Base-by-base conservation (phyloP, 2,329 filamentous ascomycete genomes). In the Thelonectria rubi region DNA sequence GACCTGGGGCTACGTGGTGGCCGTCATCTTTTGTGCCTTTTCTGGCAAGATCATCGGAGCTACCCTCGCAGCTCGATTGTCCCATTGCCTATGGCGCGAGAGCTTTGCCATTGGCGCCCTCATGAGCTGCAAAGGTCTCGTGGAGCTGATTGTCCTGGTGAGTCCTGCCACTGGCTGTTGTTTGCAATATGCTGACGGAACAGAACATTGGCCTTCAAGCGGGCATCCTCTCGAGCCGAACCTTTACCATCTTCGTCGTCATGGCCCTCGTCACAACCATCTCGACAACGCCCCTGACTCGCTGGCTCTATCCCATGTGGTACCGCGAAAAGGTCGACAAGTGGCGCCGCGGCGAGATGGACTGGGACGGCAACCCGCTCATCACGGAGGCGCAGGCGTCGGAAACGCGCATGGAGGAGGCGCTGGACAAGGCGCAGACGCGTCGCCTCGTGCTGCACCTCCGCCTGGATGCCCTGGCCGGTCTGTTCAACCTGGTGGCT, bases 111-210 rank as follows among this genome's bases (percentile, higher is more conserved):
- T 98, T 67, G 94, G 94, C 14, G 88, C 90, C 15, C 79, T 97
- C 70, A 98, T 98, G 94, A 97, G 92, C 78, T 98, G 94, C 77
- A 98, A 98, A 77, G 94, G 94, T 71, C 82, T 98, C 10, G 94
- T 97, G 0, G 94, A 97, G 76, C 81, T 98, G 54, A 97, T 98
- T 75, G 94, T 97, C n/a, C 76, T 97, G 76, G 92, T 94, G 82
- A 78, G 88, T 68, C 15, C 8, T 26, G 1, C 14, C 0, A 2
- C 3, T 10, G 15, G 9, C 8, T 18, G 11, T 7, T 12, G 10
- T 12, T 1, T 10, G 26, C 5, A 2, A 0, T 1, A 7, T 7
- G 42, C 2, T 40, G 2, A 58, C 20, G 30, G 21, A 26, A 3
- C 20, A 86, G 84, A 88, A 87, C 68, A 86, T 98, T 69, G 93